Percentiles rank a stretch among this genome's conserved stretches.
Evolutionary conservation across 2,329 filamentous ascomycete species (phyloP).

Genomic region (Plectosphaerella sp.): DNA sequence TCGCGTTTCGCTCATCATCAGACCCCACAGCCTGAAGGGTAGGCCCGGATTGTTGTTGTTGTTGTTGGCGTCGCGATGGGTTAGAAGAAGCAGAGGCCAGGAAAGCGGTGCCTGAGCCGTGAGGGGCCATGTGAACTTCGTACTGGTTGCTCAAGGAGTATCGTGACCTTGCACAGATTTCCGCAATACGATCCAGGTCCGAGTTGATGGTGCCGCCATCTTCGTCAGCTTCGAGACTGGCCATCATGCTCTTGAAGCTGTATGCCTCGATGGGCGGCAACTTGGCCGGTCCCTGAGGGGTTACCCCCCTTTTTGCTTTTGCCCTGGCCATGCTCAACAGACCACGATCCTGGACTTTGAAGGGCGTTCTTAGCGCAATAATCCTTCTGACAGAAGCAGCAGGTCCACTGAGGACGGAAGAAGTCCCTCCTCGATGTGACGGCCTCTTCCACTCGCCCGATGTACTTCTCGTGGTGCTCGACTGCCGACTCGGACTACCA

Average conservation of each 20-base stretch:
- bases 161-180: slow-evolving; percentile 61
- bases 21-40: slow-evolving; percentile 54
- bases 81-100: slow-evolving; percentile 17
- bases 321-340: slow-evolving; percentile 13
- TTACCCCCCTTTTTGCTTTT: neutral
- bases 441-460: neutral
- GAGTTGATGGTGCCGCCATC: slow-evolving; percentile 44
- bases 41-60: slow-evolving; percentile 36
- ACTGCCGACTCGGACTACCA: slow-evolving; percentile 32
- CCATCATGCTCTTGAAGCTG: slow-evolving; percentile 61
- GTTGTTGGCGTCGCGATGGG: slow-evolving; percentile 18
- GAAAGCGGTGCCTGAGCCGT: slow-evolving; percentile 52
- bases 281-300: slow-evolving; percentile 28
- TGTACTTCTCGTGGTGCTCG: slow-evolving; percentile 18
- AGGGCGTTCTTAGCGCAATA: slow-evolving; percentile 5
- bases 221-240: slow-evolving; percentile 43
- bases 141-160: slow-evolving; percentile 65
- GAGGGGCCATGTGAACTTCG: slow-evolving; percentile 59
- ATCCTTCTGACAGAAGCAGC: slow-evolving; percentile 14
- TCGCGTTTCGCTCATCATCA: slow-evolving; percentile 46
- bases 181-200: slow-evolving; percentile 60
- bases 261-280: slow-evolving; percentile 61
- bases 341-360: neutral
- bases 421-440: slow-evolving; percentile 10
- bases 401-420: slow-evolving; percentile 9